Evolutionary conservation across 2,329 filamentous ascomycete species (phyloP), one percentile per base, ranked within the genome.

Genomic region (Coniochaeta sp.): DNA sequence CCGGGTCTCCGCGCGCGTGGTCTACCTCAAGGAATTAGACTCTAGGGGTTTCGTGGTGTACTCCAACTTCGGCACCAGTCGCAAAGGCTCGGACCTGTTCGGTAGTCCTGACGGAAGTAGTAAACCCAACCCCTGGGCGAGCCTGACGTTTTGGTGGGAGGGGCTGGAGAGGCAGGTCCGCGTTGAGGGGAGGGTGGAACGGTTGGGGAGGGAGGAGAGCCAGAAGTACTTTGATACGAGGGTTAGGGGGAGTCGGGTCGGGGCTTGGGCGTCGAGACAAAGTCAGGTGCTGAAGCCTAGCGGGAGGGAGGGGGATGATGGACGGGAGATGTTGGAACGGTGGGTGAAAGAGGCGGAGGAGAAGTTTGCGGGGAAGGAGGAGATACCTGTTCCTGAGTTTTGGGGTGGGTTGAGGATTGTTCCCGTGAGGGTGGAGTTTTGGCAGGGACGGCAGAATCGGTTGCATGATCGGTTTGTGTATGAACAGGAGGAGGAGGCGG

Each of bases 11-110:
- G 85, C 89, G 3, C 89, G 94, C 53, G 79, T 90, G 59, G 90
- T 99, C 32, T 99, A 97, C 71, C 79, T 99, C 58, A 99, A 99
- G 71, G 94, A 97, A 74, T 82, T 97, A 22, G 91, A 97, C 68
- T 69, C 75, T 51, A 61, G 69, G 5, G 91, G 91, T 14, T 99
- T 95, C 70, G 90, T 97, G 40, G 77, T 99, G 48, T 99, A 97
- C 76, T 87, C 83, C 63, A 99, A 99, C 69, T 92, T 91, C 74
- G 91, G 83, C 54, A 94, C 88, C 0, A 89, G 83, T 53, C 72
- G 78, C 61, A 82, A 86, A 72, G 81, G 84, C 1, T 63, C 71
- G 48, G 89, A 96, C 65, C 71, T 94, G 6, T 76, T 73, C 20
- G 64, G 62, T 7, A 49, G 49, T 7, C 54, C 26, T 14, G 57